Evolutionary conservation across 495 filamentous ascomycete genomes (phyloP).

Genomic region (Neurospora sp.): DNA sequence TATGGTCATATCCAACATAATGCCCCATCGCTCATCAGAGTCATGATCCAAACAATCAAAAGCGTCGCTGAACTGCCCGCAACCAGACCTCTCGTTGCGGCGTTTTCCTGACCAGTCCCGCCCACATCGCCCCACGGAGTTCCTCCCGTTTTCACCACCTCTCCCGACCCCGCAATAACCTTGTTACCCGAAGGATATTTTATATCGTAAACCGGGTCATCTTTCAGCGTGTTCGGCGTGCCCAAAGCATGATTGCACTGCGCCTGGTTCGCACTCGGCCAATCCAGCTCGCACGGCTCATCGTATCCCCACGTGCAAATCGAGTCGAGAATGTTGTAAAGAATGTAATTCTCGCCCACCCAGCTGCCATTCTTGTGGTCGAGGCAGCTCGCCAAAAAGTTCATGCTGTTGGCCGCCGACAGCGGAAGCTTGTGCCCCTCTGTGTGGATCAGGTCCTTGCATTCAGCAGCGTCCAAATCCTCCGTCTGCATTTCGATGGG

Average conservation of each 20-base stretch:
- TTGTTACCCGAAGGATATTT: slow-evolving; percentile 33
- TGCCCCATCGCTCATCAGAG: neutral
- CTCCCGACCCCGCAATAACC: slow-evolving; percentile 25
- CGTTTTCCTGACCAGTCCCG: neutral
- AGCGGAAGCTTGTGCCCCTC: slow-evolving; percentile 33
- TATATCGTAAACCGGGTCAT: slow-evolving; percentile 36
- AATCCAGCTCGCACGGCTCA: slow-evolving; percentile 34
- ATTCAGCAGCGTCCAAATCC: slow-evolving; percentile 24
- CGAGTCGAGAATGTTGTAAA: slow-evolving; percentile 36
- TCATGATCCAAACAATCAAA: neutral
- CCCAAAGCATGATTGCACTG: slow-evolving; percentile 29
- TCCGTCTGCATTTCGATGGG: slow-evolving; percentile 32
- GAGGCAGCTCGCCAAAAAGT: slow-evolving; percentile 36
- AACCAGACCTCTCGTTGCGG: neutral
- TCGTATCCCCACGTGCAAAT: slow-evolving; percentile 35
- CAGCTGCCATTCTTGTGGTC: slow-evolving; percentile 24
- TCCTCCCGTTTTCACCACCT: slow-evolving; percentile 18
- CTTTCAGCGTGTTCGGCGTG: slow-evolving; percentile 21
- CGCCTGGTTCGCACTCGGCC: slow-evolving; percentile 36
- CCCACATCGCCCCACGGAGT: neutral
- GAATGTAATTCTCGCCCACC: slow-evolving; percentile 32
- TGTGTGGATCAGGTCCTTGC: slow-evolving; percentile 32
- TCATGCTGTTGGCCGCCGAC: slow-evolving; percentile 41
- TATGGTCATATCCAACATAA: neutral
- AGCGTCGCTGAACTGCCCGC: neutral